phyloP scores from a whole-genome alignment of 176 grass and related monocot genomes.

The Elymus sibiricus region DNA sequence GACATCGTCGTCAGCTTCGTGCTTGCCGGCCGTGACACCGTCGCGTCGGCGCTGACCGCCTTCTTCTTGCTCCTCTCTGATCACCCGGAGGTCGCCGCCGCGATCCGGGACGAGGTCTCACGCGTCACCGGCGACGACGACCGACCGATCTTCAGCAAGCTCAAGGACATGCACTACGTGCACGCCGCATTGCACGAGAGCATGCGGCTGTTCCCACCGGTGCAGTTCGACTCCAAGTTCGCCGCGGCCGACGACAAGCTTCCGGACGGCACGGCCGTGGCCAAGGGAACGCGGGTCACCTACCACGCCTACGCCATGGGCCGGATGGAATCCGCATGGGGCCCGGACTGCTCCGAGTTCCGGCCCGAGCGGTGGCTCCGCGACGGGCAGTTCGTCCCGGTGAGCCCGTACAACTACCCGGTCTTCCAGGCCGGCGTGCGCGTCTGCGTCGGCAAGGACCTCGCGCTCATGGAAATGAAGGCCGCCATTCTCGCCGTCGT shows the following conservation, averaged over 20 bases:
- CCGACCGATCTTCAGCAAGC: slow-evolving; percentile 18
- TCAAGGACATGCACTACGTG: slow-evolving; percentile 80
- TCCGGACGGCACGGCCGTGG: slow-evolving; percentile 54
- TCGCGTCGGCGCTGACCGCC: too few relatives aligned
- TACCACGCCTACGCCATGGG: too few relatives aligned
- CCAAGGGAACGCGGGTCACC: too few relatives aligned
- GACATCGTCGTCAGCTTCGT: slow-evolving; percentile 85
- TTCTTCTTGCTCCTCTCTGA: too few relatives aligned
- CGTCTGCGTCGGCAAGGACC: slow-evolving; percentile 75
- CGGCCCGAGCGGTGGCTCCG: slow-evolving; percentile 71
- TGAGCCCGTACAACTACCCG: slow-evolving; percentile 67
- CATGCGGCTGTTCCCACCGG: slow-evolving; percentile 78
- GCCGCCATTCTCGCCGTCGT: slow-evolving; percentile 54
- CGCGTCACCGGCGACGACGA: slow-evolving; percentile 4
- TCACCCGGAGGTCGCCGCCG: too few relatives aligned
- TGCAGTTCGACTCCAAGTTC: slow-evolving; percentile 84
- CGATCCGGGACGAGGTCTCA: slow-evolving; percentile 45
- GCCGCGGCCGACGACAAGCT: slow-evolving; percentile 58
- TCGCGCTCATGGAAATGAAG: slow-evolving; percentile 90
- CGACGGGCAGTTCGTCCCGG: slow-evolving; percentile 47
- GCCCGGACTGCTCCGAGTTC: slow-evolving; percentile 64
- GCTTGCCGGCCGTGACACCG: slow-evolving; percentile 82
- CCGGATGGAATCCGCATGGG: slow-evolving; percentile 77
- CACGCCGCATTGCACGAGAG: slow-evolving; percentile 67
- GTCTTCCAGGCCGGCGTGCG: slow-evolving; percentile 79